Evolutionary conservation across 176 grass and related monocot species (phyloP).

Genomic region (Pharus latifolius): DNA sequence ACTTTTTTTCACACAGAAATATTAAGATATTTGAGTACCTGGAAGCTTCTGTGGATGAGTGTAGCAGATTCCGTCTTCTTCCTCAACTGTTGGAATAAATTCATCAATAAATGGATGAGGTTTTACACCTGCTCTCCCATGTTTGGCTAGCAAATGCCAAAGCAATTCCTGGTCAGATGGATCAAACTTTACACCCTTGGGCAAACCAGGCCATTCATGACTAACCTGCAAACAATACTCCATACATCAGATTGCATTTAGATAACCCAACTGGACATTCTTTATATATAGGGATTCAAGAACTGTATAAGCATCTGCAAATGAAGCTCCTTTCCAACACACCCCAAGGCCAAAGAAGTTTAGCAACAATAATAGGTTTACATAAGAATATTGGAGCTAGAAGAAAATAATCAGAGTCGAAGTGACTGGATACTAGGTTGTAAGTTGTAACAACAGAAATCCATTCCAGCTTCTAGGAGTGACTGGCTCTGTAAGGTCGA

Average conservation of each 20-base stretch:
- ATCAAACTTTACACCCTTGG: slow-evolving; percentile 94
- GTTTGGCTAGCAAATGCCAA: slow-evolving; percentile 77
- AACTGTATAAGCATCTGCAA: neutral
- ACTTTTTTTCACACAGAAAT: neutral
- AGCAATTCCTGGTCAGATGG: slow-evolving; percentile 84
- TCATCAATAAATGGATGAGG: slow-evolving; percentile 88
- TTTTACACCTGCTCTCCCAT: slow-evolving; percentile 26
- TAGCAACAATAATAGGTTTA: slow-evolving; percentile 16
- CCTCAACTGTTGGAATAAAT: slow-evolving; percentile 90
- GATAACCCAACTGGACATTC: neutral
- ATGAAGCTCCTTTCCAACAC: neutral
- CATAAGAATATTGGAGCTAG: neutral
- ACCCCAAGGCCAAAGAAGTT: neutral
- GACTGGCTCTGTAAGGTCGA: neutral
- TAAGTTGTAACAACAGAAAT: neutral
- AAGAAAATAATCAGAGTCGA: neutral
- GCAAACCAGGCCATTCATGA: slow-evolving; percentile 92
- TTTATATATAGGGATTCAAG: neutral
- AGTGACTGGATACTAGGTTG: neutral
- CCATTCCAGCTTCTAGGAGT: neutral
- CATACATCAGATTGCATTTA: slow-evolving; percentile 19
- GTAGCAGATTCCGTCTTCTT: slow-evolving; percentile 90
- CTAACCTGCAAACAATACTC: slow-evolving; percentile 46
- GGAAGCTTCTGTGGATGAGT: slow-evolving; percentile 87
- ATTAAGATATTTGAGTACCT: slow-evolving; percentile 30